These are phyloP conservation scores for Podospora comata DNA, from an alignment of 495 filamentous ascomycete genomes.

Conservation along the genomic window DNA sequence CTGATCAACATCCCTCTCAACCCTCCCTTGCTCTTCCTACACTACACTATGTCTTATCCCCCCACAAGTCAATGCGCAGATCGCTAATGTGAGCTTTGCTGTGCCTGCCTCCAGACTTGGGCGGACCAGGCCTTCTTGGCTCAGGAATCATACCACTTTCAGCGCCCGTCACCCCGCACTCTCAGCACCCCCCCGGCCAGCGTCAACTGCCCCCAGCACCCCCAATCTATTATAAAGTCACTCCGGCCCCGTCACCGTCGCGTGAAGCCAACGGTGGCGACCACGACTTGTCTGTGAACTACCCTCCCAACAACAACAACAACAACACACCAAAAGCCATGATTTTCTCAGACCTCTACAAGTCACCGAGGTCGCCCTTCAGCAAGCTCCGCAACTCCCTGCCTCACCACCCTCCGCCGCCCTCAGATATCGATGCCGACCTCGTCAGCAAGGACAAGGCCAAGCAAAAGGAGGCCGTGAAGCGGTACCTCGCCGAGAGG, in stretches of 20 bases:
- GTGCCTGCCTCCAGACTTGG: constrained; percentile 18
- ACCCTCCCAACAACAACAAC: background rate
- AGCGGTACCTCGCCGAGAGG: constrained; percentile 49
- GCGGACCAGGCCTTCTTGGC: constrained; percentile 21
- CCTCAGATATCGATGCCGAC: constrained; percentile 49
- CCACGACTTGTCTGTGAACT: constrained; percentile 8
- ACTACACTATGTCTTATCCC: too few relatives aligned
- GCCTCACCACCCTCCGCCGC: constrained; percentile 24
- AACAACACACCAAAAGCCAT: constrained; percentile 25
- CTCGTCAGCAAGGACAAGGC: constrained; percentile 53
- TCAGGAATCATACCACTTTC: constrained; percentile 33
- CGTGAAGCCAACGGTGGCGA: constrained; percentile 27
- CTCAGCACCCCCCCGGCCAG: constrained; percentile 9
- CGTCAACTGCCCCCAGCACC: constrained; percentile 16
- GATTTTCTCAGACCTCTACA: constrained; percentile 41
- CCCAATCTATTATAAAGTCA: constrained; percentile 30
- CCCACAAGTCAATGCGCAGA: constrained; percentile 26
- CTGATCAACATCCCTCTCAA: too few relatives aligned
- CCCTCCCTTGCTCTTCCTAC: too few relatives aligned
- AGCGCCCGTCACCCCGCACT: constrained; percentile 29
- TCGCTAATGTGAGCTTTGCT: constrained; percentile 25
- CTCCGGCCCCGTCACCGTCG: constrained; percentile 16
- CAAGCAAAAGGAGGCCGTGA: constrained; percentile 54
- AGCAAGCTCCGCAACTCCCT: constrained; percentile 41
- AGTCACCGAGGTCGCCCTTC: constrained; percentile 38